Conservation (phyloP, 345 rosid species). For the Microthlaspi erraticum region DNA sequence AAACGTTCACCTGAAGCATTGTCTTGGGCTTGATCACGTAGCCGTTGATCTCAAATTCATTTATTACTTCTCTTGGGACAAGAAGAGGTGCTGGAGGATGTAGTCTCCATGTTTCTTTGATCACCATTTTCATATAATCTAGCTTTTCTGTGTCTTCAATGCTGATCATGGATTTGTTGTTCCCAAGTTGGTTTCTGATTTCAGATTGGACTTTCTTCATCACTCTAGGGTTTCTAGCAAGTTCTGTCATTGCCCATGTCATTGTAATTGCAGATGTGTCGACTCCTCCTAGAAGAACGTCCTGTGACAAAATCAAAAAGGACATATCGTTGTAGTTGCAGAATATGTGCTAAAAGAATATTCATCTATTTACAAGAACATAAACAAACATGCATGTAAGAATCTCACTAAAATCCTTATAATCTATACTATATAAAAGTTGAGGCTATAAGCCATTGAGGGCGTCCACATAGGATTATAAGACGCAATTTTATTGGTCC, state of each 20-base stretch:
- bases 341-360: too few relatives aligned
- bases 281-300: conserved; percentile 3
- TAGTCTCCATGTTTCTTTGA: conserved; percentile 12
- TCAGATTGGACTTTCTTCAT: conserved; percentile 1
- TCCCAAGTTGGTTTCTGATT: background rate
- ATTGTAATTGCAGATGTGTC: background rate
- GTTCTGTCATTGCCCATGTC: too few relatives aligned
- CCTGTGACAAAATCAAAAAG: background rate
- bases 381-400: too few relatives aligned
- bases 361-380: too few relatives aligned
- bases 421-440: too few relatives aligned
- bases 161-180: background rate
- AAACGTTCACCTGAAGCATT: background rate
- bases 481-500: too few relatives aligned
- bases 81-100: conserved; percentile 12
- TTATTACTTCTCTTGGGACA: background rate
- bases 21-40: background rate
- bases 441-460: too few relatives aligned
- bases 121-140: background rate
- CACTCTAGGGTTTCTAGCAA: background rate
- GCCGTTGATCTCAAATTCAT: background rate
- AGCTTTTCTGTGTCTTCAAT: background rate
- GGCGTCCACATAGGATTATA: too few relatives aligned
- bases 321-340: background rate
- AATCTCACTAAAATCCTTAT: too few relatives aligned